Evolutionary conservation across 1,139 yeast species (phyloP), one percentile per base, ranked within the genome.

Genomic region (Saccharomycopsis phalli): DNA sequence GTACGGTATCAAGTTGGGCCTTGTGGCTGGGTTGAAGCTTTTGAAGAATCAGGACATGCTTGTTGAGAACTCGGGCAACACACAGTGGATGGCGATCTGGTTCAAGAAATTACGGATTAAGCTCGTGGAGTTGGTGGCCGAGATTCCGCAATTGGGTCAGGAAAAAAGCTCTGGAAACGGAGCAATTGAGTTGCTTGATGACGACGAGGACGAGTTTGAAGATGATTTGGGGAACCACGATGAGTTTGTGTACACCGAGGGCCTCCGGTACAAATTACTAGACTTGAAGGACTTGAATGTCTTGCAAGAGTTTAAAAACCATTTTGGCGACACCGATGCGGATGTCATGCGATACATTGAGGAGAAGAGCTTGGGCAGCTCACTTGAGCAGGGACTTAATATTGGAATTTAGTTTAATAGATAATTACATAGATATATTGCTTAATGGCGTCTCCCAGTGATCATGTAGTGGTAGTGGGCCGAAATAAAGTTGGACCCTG

Each of bases 221-320:
- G n/a, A 38, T 13, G 20, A 20, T 21, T 7, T 18, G 4, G 38
- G 25, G 8, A 17, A 35, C 26, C 14, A 34, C 4, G 32, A 34
- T 14, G 36, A 32, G n/a, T 37, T 35, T 20, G 33, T 31, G 10
- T 52, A 55, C 34, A 46, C 41, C 7, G 58, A 53, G 6, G 35
- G 5, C 8, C 22, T 39, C 29, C 27, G 39, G 31, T 27, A 33
- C 28, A 38, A 27, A n/a, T 16, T 38, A 13, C n/a, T 36, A 7
- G 31, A 21, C 2, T 27, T 36, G 23, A 20, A 27, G 22, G 4
- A 14, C 11, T 4, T 4, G 23, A 34, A 36, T 13, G 14, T 26
- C 13, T 26, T 26, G 29, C 8, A 26, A 14, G 13, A 34, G 26
- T 21, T 34, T 34, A 23, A 34, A 23, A 19, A 16, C 21, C 25